phyloP scores from a whole-genome alignment of 345 rosid genomes.

The Gossypium longicalyx region DNA sequence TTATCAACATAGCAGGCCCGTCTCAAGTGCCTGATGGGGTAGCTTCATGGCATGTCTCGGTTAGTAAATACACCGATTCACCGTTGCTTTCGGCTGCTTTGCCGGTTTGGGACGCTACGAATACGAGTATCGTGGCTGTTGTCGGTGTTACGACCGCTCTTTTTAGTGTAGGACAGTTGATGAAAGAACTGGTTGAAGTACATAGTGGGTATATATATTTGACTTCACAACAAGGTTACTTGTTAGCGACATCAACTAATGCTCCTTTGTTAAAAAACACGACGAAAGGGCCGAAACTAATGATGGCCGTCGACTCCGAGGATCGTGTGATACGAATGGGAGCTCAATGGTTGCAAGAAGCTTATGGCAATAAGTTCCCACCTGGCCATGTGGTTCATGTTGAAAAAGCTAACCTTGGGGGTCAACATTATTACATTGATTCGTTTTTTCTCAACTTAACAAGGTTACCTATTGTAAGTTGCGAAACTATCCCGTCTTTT shows the following conservation, averaged over 20 bases:
- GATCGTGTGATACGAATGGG: constrained; percentile 65
- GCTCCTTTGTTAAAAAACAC: constrained; percentile 77
- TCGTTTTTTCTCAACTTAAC: constrained; percentile 85
- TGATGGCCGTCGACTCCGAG: constrained; percentile 75
- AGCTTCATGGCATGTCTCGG: constrained; percentile 98
- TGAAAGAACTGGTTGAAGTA: constrained; percentile 94
- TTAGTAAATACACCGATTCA: constrained; percentile 81
- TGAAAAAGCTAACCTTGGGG: constrained; percentile 66
- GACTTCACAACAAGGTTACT: constrained; percentile 88
- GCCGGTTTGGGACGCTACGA: constrained; percentile 77
- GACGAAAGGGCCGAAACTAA: constrained; percentile 60
- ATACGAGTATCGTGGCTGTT: constrained; percentile 81
- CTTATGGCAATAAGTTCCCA: constrained; percentile 63
- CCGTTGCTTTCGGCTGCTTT: constrained; percentile 96
- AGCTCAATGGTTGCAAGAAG: constrained; percentile 75
- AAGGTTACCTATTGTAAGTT: constrained; percentile 91
- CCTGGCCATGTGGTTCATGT: constrained; percentile 64
- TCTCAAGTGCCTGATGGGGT: constrained; percentile 91
- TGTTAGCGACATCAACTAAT: constrained; percentile 90
- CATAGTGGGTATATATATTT: constrained; percentile 91
- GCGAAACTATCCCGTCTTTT: neutral
- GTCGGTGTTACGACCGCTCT: constrained; percentile 97
- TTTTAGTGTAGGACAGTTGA: constrained; percentile 87
- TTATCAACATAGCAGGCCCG: constrained; percentile 84
- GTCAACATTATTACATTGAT: constrained; percentile 72